Evolutionary conservation across 2,329 filamentous ascomycete species (phyloP), one percentile per base, ranked within the genome.

Genomic region (Ceratocystis smalleyi): DNA sequence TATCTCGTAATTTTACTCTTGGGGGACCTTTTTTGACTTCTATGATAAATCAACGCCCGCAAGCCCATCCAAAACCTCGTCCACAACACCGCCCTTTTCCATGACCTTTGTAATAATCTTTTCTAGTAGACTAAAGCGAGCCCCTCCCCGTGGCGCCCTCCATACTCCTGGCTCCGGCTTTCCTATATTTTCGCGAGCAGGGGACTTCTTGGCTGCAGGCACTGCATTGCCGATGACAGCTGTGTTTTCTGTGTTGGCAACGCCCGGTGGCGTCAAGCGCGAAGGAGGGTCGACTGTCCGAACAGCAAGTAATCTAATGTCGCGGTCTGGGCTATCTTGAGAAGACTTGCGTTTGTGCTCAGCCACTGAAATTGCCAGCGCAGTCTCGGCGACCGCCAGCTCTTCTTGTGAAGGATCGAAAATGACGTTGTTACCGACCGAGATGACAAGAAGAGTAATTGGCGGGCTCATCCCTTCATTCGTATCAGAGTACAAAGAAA

Each of bases 371-470:
- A 97, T 83, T 1, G 92, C 94, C 57, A 97, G 78, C 2, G 94
- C 89, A 12, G 86, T 84, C 71, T 97, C 92, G 1, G 94, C 94
- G 3, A 97, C 92, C 1, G 91, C 89, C 17, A 99, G 84, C 74
- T 99, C 94, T 73, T 96, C 91, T 69, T 86, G 85, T 62, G 84
- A 87, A 0, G 94, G 92, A 73, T 99, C 94, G 76, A 97, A 96
- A 68, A 99, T 87, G 74, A 96, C 86, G 73, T 94, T 97, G 66
- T 87, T 80, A 65, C 87, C 89, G 0, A 96, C 86, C 2, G 88
- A 84, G 74, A 95, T 87, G 64, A 97, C 90, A 10, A 99, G 85
- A 22, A 99, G 81, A 2, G 92, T 96, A 64, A 99, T 83, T 0
- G 94, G 91, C 3, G 94, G 94, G 60, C 86, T 82, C 10, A 77